phyloP scores from a whole-genome alignment of 2,329 filamentous ascomycete genomes.

The Trichophyton benhamiae region DNA sequence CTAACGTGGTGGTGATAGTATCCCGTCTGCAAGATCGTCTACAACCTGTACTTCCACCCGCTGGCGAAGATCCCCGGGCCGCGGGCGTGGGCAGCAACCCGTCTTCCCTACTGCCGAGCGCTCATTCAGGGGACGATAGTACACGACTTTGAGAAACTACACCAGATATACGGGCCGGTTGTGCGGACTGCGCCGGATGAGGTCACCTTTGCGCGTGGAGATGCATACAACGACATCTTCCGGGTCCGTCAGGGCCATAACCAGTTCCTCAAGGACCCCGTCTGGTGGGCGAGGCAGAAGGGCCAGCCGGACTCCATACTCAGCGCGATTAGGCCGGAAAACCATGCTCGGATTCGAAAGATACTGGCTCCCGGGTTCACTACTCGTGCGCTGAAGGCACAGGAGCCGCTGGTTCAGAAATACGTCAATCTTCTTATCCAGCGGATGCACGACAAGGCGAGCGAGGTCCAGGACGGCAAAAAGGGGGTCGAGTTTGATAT shows the following conservation, averaged over 20 bases:
- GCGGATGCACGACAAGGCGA: slow-evolving; percentile 14
- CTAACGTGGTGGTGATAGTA: not conserved
- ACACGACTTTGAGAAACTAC: slow-evolving; percentile 17
- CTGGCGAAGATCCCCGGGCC: slow-evolving; percentile 18
- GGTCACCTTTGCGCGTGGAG: slow-evolving; percentile 16
- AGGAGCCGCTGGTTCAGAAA: slow-evolving; percentile 23
- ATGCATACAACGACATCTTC: slow-evolving; percentile 22
- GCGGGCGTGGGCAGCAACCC: slow-evolving; percentile 9
- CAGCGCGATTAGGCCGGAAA: not conserved
- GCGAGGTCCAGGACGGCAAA: not conserved
- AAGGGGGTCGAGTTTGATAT: slow-evolving; percentile 16
- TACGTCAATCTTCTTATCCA: slow-evolving; percentile 25
- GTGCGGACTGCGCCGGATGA: slow-evolving; percentile 22
- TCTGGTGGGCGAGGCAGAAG: not conserved
- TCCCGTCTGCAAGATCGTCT: slow-evolving; percentile 8
- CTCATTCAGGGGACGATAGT: slow-evolving; percentile 14
- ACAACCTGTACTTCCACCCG: slow-evolving; percentile 20
- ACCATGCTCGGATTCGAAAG: slow-evolving; percentile 14
- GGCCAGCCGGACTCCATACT: slow-evolving; percentile 4
- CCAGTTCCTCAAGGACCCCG: slow-evolving; percentile 7
- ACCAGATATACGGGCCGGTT: slow-evolving; percentile 20
- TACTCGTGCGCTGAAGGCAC: slow-evolving; percentile 27
- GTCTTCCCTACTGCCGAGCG: slow-evolving; percentile 12
- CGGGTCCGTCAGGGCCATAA: slow-evolving; percentile 12
- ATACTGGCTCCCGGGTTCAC: slow-evolving; percentile 30